A percentile compares a stretch with the other conserved stretches of the same genome.
phyloP scores from a whole-genome alignment of 495 filamentous ascomycete genomes.

The Tuber umbilicatum region DNA sequence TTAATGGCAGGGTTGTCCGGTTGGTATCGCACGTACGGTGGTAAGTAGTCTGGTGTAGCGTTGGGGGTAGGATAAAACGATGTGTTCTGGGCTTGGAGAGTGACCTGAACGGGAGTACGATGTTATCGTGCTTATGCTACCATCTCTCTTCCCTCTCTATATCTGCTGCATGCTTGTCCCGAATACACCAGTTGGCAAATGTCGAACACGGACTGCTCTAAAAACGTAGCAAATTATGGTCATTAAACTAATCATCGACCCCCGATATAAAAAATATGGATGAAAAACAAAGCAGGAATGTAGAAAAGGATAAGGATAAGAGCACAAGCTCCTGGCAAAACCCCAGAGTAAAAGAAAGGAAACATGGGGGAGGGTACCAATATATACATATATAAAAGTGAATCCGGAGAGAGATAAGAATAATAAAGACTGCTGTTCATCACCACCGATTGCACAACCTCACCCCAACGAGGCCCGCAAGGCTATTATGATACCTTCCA shows the following conservation, averaged over 20 bases:
- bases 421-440: background rate
- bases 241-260: background rate
- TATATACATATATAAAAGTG: slow-evolving; percentile 1
- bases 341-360: background rate
- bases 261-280: background rate
- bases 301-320: background rate
- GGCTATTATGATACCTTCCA: background rate
- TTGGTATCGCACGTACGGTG: too few species aligned
- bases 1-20: too few species aligned
- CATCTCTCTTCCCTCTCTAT: background rate
- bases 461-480: background rate
- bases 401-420: background rate
- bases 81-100: background rate
- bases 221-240: background rate
- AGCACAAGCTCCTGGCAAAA: background rate
- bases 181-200: background rate
- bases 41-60: too few species aligned
- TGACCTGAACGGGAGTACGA: background rate
- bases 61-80: too few species aligned
- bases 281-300: background rate
- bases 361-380: background rate
- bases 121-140: background rate
- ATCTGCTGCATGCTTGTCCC: background rate
- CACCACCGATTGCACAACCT: background rate
- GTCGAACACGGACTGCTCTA: background rate